Evolutionary conservation across 148 eudicot species (phyloP), one percentile per base, ranked within the genome.

Genomic region (Fagopyrum esculentum): DNA sequence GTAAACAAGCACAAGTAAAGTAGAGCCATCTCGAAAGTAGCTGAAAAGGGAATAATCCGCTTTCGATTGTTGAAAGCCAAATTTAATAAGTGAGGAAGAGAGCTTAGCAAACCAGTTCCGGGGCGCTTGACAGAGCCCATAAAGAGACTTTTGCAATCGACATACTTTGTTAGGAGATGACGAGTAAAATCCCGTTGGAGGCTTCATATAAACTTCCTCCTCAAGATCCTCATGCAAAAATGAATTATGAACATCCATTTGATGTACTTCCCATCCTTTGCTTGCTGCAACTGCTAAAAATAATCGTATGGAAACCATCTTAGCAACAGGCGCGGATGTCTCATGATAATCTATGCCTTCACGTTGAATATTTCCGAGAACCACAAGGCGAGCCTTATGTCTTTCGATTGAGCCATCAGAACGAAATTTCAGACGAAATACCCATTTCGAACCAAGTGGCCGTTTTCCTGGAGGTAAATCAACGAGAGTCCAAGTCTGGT

Each of bases 41-140:
- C 55, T 9, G 22, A 75, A 61, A 1, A 64, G 40, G 0, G 70
- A 57, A 11, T 74, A 26, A 57, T 57, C 69, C 8, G 64, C 46
- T 1, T 15, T 4, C 6, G 69, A 56, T 13, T 74, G 77, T 6
- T 22, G 12, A 9, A 74, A 57, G 4, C 77, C 77, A 45, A 56
- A 55, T 0, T 3, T 1, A 6, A 1, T 1, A 1, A 74, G 69
- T 0, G 77, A 47, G 2, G 52, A 51, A 6, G 77, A 5, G 9
- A 74, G 69, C 22, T 3, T 8, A 6, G 77, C 77, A 7, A 56
- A 74, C 69, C 54, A 74, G 16, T 50, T 40, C 0, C 77, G 35
- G 3, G 69, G 69, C 0, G 77, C 77, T 40, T 74, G 77, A 0
- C 26, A 9, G 2, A 74, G 45, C 7, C 77, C 77, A 17, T 74